A percentile compares a stretch with the other conserved stretches of the same genome.
These are phyloP conservation scores for Decorospora gaudefroyi DNA, from an alignment of 2,329 filamentous ascomycete genomes.

Conservation along the genomic window DNA sequence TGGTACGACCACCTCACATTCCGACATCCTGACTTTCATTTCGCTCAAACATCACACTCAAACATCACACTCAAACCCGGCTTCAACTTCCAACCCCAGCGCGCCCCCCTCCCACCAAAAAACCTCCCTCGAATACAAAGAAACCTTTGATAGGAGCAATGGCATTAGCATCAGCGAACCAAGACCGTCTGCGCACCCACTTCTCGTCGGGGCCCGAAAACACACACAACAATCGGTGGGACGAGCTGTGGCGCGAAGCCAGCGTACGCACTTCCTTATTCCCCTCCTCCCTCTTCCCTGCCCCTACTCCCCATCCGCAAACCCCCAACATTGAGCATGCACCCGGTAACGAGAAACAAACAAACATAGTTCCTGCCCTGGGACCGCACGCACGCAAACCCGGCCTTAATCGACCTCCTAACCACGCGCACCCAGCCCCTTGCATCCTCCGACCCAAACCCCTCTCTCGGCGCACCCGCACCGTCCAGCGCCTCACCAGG, in stretches of 20 bases:
- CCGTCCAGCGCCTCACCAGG: constrained; percentile 6
- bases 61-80: too few species aligned
- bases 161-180: constrained; percentile 37
- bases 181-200: constrained; percentile 48
- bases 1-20: too few species aligned
- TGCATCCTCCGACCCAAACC: constrained; percentile 18
- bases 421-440: constrained; percentile 14
- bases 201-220: constrained; percentile 51
- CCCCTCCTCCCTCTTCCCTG: background rate
- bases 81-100: too few species aligned
- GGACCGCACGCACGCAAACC: constrained; percentile 63
- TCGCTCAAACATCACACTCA: too few species aligned
- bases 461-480: constrained; percentile 26
- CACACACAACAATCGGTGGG: constrained; percentile 40
- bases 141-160: too few species aligned
- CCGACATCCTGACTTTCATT: too few species aligned
- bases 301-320: background rate
- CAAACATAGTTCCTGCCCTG: constrained; percentile 61
- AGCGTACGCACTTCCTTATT: too few species aligned
- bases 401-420: constrained; percentile 62
- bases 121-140: background rate
- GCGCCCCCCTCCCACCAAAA: background rate
- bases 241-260: constrained; percentile 14
- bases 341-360: constrained; percentile 46
- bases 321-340: too few species aligned